Evolutionary conservation across 1,284 basidiomycete genomes (phyloP), one percentile per base, ranked within the genome.

Genomic region (Trichosporon inkin): DNA sequence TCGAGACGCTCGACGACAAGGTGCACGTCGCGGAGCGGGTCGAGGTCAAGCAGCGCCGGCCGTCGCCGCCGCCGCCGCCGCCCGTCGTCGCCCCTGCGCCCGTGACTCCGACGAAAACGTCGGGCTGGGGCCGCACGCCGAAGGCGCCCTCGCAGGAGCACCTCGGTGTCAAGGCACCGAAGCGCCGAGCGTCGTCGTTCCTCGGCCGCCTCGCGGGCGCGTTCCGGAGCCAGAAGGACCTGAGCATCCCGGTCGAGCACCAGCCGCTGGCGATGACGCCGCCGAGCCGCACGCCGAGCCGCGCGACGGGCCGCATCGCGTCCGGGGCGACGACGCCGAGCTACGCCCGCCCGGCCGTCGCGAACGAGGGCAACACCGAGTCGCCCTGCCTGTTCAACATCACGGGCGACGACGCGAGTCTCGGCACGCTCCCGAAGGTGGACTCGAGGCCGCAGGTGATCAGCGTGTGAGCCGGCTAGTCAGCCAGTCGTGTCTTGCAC

Each of bases 311-410:
- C 19, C 51, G 35, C 19, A 53, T 36, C 38, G 47, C 44, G 44
- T 32, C 32, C 10, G 55, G 34, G 41, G 47, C 35, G 10, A 16
- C 34, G 10, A 54, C 55, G 4, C 57, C 57, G 10, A 17, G 40
- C 5, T 66, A 66, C 60, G n/a, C 35, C 19, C 61, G 64, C 16
- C 64, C 64, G 13, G 16, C 24, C 0, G 44, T 66, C 40, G 34
- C 53, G 35, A 63, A 66, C 59, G 64, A 66, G 57, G 62, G 64
- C 24, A 54, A 66, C 62, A 66, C 64, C 6, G 64, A 66, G 39
- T 60, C 57, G 44, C 64, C 64, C 2, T 66, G 64, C 37, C 59
- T 60, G 36, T 66, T 55, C 57, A 66, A 63, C 41, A 57, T 66
- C n/a, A 62, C 64, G 5, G 38, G 40, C 22, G 57, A 20, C 39